Conservation (phyloP, 495 filamentous ascomycete species). For the Sabuloglossum arenarium region DNA sequence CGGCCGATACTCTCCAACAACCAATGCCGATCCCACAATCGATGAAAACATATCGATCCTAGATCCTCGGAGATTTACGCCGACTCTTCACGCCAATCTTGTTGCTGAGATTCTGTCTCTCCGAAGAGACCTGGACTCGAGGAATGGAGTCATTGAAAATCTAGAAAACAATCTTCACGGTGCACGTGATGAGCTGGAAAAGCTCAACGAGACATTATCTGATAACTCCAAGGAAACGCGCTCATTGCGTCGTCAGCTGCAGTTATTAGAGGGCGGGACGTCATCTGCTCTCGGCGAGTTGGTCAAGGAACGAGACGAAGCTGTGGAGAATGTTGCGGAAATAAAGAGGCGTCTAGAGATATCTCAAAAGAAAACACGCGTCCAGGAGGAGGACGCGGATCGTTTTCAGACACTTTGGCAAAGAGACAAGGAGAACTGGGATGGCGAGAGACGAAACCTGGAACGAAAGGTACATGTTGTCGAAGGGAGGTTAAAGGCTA, state of each 20-base stretch:
- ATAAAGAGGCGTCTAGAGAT: conserved; percentile 59
- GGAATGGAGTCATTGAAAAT: conserved; percentile 59
- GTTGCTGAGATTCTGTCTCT: conserved; percentile 84
- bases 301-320: conserved; percentile 69
- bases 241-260: conserved; percentile 64
- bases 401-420: conserved; percentile 57
- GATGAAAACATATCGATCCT: conserved; percentile 61
- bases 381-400: conserved; percentile 65
- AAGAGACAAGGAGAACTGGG: conserved; percentile 63
- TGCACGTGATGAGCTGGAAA: conserved; percentile 51
- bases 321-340: conserved; percentile 51
- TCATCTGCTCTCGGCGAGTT: conserved; percentile 65
- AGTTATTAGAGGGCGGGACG: conserved; percentile 69
- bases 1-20: conserved; percentile 16
- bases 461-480: conserved; percentile 74
- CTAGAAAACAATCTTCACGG: conserved; percentile 58
- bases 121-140: conserved; percentile 73
- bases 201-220: conserved; percentile 35
- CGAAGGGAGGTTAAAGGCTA: conserved; percentile 62
- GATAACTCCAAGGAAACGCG: conserved; percentile 50
- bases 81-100: conserved; percentile 81
- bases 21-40: conserved; percentile 19
- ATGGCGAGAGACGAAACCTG: conserved; percentile 53
- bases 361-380: conserved; percentile 53
- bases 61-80: conserved; percentile 82